Conservation (phyloP, 202 grass and related monocot species). For the Hordeum pubiflorum region DNA sequence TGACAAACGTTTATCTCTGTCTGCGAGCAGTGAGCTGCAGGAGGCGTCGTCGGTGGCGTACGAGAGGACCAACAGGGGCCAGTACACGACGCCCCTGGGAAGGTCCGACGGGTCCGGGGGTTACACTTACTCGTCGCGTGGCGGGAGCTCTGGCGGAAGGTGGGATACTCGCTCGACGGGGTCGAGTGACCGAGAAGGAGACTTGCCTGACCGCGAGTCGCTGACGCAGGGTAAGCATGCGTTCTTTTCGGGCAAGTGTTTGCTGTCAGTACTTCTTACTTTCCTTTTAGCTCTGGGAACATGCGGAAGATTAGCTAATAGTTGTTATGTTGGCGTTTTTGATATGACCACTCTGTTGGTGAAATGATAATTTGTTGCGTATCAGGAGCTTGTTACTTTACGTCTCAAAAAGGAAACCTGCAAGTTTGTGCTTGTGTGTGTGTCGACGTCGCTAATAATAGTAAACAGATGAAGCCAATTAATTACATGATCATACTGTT, state of each 20-base stretch:
- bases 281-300: background rate
- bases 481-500: background rate
- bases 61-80: slow-evolving; percentile 42
- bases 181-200: slow-evolving; percentile 62
- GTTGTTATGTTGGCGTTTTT: background rate
- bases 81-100: slow-evolving; percentile 28
- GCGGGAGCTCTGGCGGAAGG: slow-evolving; percentile 47
- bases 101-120: slow-evolving; percentile 33
- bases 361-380: background rate
- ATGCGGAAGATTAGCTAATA: background rate
- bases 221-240: slow-evolving; percentile 40
- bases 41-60: slow-evolving; percentile 30
- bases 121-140: slow-evolving; percentile 46
- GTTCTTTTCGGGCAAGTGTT: background rate
- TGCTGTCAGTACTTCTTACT: background rate
- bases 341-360: background rate
- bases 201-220: slow-evolving; percentile 47
- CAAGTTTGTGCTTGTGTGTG: background rate
- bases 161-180: slow-evolving; percentile 75
- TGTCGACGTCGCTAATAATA: background rate
- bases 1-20: background rate
- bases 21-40: slow-evolving; percentile 40
- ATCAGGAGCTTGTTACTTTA: background rate
- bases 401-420: background rate
- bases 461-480: background rate